phyloP scores from a whole-genome alignment of 805 yeast species.

The Allodekkera sacchari region DNA sequence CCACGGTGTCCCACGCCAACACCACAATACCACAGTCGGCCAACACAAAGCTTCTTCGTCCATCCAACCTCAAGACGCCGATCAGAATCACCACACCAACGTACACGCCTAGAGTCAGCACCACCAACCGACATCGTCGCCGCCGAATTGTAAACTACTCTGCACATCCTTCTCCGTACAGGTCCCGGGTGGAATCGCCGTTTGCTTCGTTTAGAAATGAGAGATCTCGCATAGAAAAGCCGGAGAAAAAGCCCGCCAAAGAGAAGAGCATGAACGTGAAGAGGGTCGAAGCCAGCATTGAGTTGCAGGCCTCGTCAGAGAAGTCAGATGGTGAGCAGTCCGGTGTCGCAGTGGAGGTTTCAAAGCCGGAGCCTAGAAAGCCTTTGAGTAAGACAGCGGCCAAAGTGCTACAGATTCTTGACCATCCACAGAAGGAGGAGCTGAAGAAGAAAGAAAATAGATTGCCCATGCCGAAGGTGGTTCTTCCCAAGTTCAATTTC shows the following conservation, averaged over 20 bases:
- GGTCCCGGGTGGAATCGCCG: slow-evolving; percentile 21
- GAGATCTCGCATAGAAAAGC: slow-evolving; percentile 8
- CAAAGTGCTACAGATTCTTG: slow-evolving; percentile 9
- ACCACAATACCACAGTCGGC: slow-evolving; percentile 2
- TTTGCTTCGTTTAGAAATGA: slow-evolving; percentile 14
- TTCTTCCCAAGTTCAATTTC: no score
- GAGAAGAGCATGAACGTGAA: background rate
- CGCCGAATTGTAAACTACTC: slow-evolving; percentile 22
- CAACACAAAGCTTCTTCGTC: slow-evolving; percentile 16
- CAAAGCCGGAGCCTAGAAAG: background rate
- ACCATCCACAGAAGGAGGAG: background rate
- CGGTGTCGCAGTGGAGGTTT: background rate
- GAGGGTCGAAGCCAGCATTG: background rate
- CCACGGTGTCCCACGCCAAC: slow-evolving; percentile 2
- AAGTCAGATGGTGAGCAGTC: background rate
- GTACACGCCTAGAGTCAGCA: slow-evolving; percentile 14
- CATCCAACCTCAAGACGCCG: slow-evolving; percentile 15
- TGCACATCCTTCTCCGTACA: slow-evolving; percentile 20
- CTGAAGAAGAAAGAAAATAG: no score
- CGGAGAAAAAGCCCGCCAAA: slow-evolving; percentile 1
- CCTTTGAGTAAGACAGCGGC: slow-evolving; percentile 13
- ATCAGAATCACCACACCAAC: slow-evolving; percentile 19
- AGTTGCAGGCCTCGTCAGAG: background rate
- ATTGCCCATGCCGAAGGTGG: background rate
- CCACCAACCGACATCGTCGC: slow-evolving; percentile 10